Percentiles rank a stretch among this genome's conserved stretches.
These are phyloP conservation scores for Naegleria fowleri DNA, from an alignment of 208 protist genomes.

Conservation along the genomic window DNA sequence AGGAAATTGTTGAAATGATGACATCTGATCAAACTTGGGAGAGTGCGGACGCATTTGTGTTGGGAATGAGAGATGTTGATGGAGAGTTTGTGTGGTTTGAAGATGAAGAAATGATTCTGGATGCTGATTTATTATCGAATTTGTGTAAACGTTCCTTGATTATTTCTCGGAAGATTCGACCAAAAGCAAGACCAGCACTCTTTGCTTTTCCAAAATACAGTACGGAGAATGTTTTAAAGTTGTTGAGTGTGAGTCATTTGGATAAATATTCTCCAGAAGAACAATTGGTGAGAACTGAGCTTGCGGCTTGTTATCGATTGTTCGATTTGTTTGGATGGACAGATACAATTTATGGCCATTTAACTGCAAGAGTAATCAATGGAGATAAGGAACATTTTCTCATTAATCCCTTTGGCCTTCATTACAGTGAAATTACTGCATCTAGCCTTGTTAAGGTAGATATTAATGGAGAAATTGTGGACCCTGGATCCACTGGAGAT, in stretches of 20 bases:
- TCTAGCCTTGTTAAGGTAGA: slow-evolving; percentile 8
- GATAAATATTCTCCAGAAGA: neutral
- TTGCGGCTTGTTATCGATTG: slow-evolving; percentile 27
- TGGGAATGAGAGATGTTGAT: neutral
- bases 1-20: neutral
- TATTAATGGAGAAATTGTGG: slow-evolving; percentile 19
- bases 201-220: neutral
- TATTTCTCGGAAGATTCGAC: neutral
- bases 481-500: slow-evolving; percentile 22
- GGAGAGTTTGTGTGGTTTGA: neutral
- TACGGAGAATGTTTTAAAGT: neutral
- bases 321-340: slow-evolving; percentile 28
- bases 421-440: slow-evolving; percentile 28
- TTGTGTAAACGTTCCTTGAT: neutral
- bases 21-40: neutral
- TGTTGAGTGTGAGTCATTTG: neutral
- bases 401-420: slow-evolving; percentile 27
- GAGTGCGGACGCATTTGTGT: neutral
- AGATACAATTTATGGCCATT: slow-evolving; percentile 31
- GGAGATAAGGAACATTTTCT: slow-evolving; percentile 11
- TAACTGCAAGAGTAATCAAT: neutral
- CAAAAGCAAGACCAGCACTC: neutral
- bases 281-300: neutral
- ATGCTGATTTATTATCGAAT: neutral
- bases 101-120: neutral